Conservation (phyloP, 345 rosid species). For the Mallotus nudiflorus region DNA sequence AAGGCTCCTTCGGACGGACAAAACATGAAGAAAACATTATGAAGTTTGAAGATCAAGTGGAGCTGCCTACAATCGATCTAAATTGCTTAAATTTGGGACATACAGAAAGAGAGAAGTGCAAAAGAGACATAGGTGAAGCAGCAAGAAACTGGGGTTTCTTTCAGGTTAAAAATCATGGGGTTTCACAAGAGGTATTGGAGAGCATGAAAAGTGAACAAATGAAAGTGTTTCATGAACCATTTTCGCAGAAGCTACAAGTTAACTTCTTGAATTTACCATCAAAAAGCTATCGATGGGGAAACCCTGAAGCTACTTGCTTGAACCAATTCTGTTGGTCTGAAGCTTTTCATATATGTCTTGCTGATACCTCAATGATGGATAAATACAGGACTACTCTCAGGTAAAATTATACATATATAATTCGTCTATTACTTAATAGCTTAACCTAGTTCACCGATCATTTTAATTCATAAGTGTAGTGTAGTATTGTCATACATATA, state of each 20-base stretch:
- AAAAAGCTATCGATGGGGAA: slow-evolving; percentile 71
- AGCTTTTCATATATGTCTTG: slow-evolving; percentile 60
- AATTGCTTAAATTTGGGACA: slow-evolving; percentile 26
- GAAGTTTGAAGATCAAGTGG: slow-evolving; percentile 17
- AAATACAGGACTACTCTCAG: slow-evolving; percentile 8
- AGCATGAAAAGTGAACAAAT: slow-evolving; percentile 43
- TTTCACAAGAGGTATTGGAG: slow-evolving; percentile 40
- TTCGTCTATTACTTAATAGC: too few species aligned
- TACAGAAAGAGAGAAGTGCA: slow-evolving; percentile 35
- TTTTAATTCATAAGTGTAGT: too few species aligned
- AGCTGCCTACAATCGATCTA: slow-evolving; percentile 62
- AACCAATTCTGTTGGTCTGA: slow-evolving; percentile 67
- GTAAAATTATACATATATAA: too few species aligned
- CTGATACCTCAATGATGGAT: slow-evolving; percentile 34
- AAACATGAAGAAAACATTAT: background rate
- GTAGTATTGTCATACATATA: too few species aligned
- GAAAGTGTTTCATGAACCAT: slow-evolving; percentile 53
- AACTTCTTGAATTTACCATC: slow-evolving; percentile 37
- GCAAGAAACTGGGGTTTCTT: slow-evolving; percentile 76
- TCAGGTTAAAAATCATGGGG: slow-evolving; percentile 67
- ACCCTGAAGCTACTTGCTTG: slow-evolving; percentile 58
- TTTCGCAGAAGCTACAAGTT: slow-evolving; percentile 34
- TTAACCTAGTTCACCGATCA: too few species aligned
- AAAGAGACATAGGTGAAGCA: slow-evolving; percentile 44
- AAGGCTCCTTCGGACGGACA: too few species aligned